Percentiles rank a stretch among this genome's conserved stretches.
These are phyloP conservation scores for Oryza glaberrima DNA, from an alignment of 176 grass and related monocot species.

Conservation along the genomic window DNA sequence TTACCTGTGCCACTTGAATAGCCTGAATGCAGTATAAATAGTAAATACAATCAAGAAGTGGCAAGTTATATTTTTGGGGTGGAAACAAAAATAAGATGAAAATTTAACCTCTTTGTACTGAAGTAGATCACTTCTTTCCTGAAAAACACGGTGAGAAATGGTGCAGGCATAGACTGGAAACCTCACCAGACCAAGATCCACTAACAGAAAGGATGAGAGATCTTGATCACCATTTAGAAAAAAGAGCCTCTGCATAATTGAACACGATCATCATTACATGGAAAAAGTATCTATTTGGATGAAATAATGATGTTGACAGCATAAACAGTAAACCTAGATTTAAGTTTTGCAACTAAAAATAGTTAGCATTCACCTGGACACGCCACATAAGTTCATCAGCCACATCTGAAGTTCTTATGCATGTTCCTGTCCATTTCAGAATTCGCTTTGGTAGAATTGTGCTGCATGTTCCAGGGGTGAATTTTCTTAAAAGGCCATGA, in stretches of 20 bases:
- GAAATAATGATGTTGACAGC: constrained; percentile 33
- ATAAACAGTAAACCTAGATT: constrained; percentile 37
- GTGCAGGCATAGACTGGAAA: constrained; percentile 77
- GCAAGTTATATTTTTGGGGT: constrained; percentile 21
- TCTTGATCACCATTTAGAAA: constrained; percentile 96
- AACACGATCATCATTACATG: constrained; percentile 33
- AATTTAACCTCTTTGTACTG: constrained; percentile 80
- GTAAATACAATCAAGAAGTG: constrained; percentile 8
- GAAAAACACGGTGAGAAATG: constrained; percentile 68
- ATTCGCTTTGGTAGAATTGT: constrained; percentile 57
- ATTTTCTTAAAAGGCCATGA: constrained; percentile 35
- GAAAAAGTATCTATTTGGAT: constrained; percentile 25
- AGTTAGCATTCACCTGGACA: constrained; percentile 64
- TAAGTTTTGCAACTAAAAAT: constrained; percentile 24
- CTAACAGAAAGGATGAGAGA: constrained; percentile 87
- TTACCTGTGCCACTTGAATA: constrained; percentile 85
- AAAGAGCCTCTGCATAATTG: constrained; percentile 81
- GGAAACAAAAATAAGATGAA: constrained; percentile 2
- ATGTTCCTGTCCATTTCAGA: constrained; percentile 66
- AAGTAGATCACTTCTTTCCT: constrained; percentile 63
- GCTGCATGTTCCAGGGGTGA: constrained; percentile 56
- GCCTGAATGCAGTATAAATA: constrained; percentile 58
- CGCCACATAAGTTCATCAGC: constrained; percentile 82
- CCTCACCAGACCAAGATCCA: constrained; percentile 84
- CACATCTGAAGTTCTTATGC: constrained; percentile 61